Base-by-base conservation (phyloP, 2,329 filamentous ascomycete genomes). In the Colletotrichum horii region DNA sequence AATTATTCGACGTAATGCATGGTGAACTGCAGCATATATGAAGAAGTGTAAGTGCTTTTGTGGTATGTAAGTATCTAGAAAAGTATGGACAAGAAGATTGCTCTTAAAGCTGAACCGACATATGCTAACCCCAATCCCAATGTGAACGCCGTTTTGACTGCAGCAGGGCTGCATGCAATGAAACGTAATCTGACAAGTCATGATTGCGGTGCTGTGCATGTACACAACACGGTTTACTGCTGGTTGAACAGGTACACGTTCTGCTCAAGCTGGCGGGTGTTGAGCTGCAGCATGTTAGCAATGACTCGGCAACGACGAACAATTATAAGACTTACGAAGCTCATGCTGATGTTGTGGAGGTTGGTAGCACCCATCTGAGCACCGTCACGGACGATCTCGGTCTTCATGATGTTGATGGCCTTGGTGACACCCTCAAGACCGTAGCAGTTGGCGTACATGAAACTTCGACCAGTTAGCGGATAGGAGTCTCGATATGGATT, bases 371-470 rank as follows among this genome's bases (percentile, higher is more conserved):
- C 83, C 36, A 83, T 77, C 77, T 85, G 82, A 22, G 81, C 81
- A 58, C 81, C 84, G 65, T 85, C 84, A 4, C 79, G 76, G 30
- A 80, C 71, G 34, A 89, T 83, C 82, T 90, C 88, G 52, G 84
- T 82, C 83, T 88, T 89, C 75, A 90, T 81, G 24, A 90, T 85
- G 67, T 86, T 79, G 68, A 89, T 87, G 8, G 84, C 83, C 81
- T 85, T 86, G 70, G 81, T 81, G 4, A 90, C 88, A 26, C 89
- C 89, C 26, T 85, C 84, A 6, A 83, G 80, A 4, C 89, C 89
- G 77, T 88, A 90, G 48, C 86, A 80, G 77, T 89, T 89, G 65
- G 87, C 84, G 79, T 85, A 90, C 86, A 90, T 88, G 78, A 88
- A 84, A 1, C 80, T 72, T 22, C 11, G 2, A 0, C n/a, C n/a